A percentile compares a stretch with the other conserved stretches of the same genome.
These are phyloP conservation scores for Pseudocercospora fijiensis DNA, from an alignment of 2,329 filamentous ascomycete species.

Conservation along the genomic window DNA sequence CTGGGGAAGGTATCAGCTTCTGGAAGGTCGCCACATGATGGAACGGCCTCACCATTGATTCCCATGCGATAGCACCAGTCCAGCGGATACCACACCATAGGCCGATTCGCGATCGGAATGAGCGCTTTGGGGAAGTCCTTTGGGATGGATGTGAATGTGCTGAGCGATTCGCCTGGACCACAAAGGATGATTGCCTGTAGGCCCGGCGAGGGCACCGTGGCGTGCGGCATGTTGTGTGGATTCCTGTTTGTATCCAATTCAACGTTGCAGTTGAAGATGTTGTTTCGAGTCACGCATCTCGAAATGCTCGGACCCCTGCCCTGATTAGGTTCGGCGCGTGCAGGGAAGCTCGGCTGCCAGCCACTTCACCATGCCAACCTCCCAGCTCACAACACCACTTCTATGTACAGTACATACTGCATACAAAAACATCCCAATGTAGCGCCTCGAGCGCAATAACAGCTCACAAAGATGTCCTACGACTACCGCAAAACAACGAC, in stretches of 20 bases:
- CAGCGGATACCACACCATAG: conserved; percentile 87
- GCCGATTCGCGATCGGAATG: conserved; percentile 77
- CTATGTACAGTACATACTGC: neutral
- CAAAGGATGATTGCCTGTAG: conserved; percentile 82
- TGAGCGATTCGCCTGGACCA: conserved; percentile 76
- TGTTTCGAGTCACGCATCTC: neutral
- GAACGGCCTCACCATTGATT: conserved; percentile 58
- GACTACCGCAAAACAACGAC: conserved; percentile 45
- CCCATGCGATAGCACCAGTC: conserved; percentile 83
- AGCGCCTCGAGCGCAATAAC: conserved; percentile 1
- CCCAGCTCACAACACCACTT: neutral
- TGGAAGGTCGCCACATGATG: neutral
- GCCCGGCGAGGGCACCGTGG: conserved; percentile 70
- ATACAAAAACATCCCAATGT: conserved; percentile 1
- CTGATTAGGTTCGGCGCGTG: neutral
- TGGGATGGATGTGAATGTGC: conserved; percentile 77
- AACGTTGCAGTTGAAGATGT: neutral
- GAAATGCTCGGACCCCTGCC: neutral
- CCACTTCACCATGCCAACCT: conserved; percentile 2
- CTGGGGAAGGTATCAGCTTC: conserved; percentile 26
- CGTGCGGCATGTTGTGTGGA: conserved; percentile 65
- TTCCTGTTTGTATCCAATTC: too few relatives aligned
- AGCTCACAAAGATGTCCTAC: conserved; percentile 42
- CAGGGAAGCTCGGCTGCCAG: neutral
- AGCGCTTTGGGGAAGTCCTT: conserved; percentile 80